phyloP scores from a whole-genome alignment of 176 grass and related monocot species.

The Carex myosuroides region DNA sequence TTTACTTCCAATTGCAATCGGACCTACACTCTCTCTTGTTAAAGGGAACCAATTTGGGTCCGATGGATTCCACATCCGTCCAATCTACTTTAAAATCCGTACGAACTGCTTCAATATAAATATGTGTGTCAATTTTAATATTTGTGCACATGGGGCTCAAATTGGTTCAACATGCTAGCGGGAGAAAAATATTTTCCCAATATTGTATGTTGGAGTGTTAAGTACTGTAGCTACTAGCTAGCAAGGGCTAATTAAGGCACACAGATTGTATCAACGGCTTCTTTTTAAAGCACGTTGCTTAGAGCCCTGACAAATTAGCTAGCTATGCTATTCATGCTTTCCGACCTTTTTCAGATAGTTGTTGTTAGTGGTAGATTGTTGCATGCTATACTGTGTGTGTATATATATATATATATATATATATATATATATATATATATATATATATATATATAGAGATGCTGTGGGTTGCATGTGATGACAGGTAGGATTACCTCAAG shows the following conservation, averaged over 20 bases:
- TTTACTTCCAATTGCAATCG: too few species aligned
- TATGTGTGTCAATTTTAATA: too few species aligned
- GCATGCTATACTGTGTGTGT: neutral
- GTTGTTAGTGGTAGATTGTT: conserved; percentile 6
- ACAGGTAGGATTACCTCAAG: neutral
- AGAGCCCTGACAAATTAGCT: neutral
- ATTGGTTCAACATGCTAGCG: neutral
- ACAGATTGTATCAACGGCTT: neutral
- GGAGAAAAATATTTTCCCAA: neutral
- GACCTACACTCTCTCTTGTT: too few species aligned
- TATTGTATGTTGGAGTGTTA: neutral
- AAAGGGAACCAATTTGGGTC: too few species aligned
- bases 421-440: too few species aligned
- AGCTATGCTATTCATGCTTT: neutral
- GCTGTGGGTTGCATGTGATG: conserved; percentile 1
- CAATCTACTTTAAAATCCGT: too few species aligned
- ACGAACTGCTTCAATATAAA: too few species aligned
- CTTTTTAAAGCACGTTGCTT: conserved; percentile 2
- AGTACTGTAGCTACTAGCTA: neutral
- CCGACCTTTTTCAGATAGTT: neutral
- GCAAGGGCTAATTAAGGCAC: neutral
- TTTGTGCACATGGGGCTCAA: too few species aligned
- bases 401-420: too few species aligned
- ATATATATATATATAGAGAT: neutral
- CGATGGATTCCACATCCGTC: too few species aligned